Evolutionary conservation across 495 filamentous ascomycete species (phyloP).

Genomic region (Hypoxylon intermedium): DNA sequence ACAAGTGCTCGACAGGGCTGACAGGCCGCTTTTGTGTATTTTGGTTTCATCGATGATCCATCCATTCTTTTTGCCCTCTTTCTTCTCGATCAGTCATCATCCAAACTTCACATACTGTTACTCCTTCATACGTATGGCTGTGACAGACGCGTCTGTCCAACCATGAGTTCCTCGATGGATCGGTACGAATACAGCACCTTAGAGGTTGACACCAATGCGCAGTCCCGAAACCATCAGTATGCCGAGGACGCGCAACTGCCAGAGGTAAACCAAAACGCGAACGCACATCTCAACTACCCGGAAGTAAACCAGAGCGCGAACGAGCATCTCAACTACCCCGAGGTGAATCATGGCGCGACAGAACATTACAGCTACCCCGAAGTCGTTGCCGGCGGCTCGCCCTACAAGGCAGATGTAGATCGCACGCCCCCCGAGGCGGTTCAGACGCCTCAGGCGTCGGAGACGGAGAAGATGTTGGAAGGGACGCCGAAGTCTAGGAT

Average conservation of each 20-base stretch:
- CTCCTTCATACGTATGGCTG: slow-evolving; percentile 3
- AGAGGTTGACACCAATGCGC: slow-evolving; percentile 34
- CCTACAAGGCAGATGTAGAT: slow-evolving; percentile 11
- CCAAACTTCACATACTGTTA: background rate
- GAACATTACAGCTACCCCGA: slow-evolving; percentile 12
- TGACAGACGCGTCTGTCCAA: slow-evolving; percentile 7
- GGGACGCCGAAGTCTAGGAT: slow-evolving; percentile 23
- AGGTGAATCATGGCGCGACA: slow-evolving; percentile 29
- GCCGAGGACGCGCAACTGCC: slow-evolving; percentile 19
- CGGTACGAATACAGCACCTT: slow-evolving; percentile 39
- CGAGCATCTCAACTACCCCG: slow-evolving; percentile 25
- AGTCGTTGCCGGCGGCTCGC: slow-evolving; percentile 6
- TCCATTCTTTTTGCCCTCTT: slow-evolving; percentile 1
- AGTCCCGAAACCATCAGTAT: slow-evolving; percentile 22
- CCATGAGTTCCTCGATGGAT: slow-evolving; percentile 36
- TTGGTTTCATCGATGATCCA: slow-evolving; percentile 26
- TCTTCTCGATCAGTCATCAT: background rate
- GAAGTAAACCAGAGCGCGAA: slow-evolving; percentile 29
- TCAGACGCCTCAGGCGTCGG: background rate
- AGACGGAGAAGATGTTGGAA: background rate
- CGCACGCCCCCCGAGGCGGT: slow-evolving; percentile 26
- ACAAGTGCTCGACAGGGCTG: slow-evolving; percentile 22
- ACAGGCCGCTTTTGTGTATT: slow-evolving; percentile 17
- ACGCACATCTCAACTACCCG: slow-evolving; percentile 17
- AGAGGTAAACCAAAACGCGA: slow-evolving; percentile 29